These are phyloP conservation scores for Dovyalis caffra DNA, from an alignment of 345 rosid genomes.

Conservation along the genomic window DNA sequence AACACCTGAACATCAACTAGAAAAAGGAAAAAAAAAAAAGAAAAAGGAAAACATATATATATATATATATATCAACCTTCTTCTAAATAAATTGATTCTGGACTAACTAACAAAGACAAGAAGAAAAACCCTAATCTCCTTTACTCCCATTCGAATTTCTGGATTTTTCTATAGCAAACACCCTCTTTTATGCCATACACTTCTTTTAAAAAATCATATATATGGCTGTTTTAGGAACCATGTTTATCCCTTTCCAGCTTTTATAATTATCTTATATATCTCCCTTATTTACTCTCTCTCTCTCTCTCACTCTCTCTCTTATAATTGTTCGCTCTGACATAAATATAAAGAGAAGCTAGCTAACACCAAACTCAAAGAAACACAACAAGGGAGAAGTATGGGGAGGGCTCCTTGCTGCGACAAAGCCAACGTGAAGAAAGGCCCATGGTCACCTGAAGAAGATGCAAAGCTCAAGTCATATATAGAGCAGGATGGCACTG, in stretches of 20 bases:
- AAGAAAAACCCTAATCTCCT: conserved; percentile 36
- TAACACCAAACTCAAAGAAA: conserved; percentile 12
- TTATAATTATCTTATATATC: conserved; percentile 14
- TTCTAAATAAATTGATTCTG: conserved; percentile 40
- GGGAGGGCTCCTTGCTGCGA: conserved; percentile 41
- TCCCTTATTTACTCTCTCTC: background rate
- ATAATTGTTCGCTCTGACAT: background rate
- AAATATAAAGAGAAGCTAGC: conserved; percentile 11
- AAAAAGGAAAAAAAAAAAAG: too few species aligned
- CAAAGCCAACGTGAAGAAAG: conserved; percentile 36
- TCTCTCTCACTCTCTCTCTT: background rate
- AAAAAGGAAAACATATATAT: too few species aligned
- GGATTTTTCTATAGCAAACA: conserved; percentile 18
- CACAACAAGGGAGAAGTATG: conserved; percentile 19
- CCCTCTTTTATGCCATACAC: conserved; percentile 20
- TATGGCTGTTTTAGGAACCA: too few species aligned
- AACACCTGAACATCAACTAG: too few species aligned
- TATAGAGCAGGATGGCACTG: too few species aligned
- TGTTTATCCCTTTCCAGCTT: conserved; percentile 18
- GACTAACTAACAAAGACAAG: conserved; percentile 39
- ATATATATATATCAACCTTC: too few species aligned
- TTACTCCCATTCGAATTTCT: conserved; percentile 32
- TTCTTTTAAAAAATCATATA: conserved; percentile 18
- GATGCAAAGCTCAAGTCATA: too few species aligned
- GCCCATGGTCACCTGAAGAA: too few species aligned